Conservation (phyloP, 1,139 yeast genomes). For the Maudiozyma humilis region DNA sequence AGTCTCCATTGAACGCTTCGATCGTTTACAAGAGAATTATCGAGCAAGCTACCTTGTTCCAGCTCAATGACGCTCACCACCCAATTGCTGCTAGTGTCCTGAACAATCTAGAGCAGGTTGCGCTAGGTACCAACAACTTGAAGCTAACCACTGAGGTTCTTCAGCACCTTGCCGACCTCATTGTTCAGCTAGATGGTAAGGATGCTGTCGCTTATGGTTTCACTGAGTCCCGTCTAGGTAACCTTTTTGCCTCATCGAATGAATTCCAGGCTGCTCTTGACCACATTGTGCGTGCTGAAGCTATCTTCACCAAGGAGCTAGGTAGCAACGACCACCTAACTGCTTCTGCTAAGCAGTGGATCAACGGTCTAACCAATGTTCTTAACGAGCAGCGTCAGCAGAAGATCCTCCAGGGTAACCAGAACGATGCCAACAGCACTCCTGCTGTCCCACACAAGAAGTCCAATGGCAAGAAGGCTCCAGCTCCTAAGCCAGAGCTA, state of each 20-base stretch:
- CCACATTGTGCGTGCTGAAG: conserved; percentile 53
- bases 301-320: conserved; percentile 50
- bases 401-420: conserved; percentile 23
- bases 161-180: conserved; percentile 40
- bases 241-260: conserved; percentile 47
- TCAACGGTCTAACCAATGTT: conserved; percentile 36
- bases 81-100: conserved; percentile 65
- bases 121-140: conserved; percentile 34
- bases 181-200: conserved; percentile 46
- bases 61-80: conserved; percentile 49
- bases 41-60: conserved; percentile 41
- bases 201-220: conserved; percentile 57
- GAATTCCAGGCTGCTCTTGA: conserved; percentile 49
- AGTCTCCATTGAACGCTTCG: conserved; percentile 54
- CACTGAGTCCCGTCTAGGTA: conserved; percentile 45
- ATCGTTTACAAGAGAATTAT: conserved; percentile 56
- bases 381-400: conserved; percentile 25
- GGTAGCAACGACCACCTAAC: conserved; percentile 31
- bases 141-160: conserved; percentile 45
- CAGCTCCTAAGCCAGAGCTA: conserved; percentile 44
- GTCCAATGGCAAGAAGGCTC: conserved; percentile 26
- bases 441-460: conserved; percentile 5
- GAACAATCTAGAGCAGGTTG: conserved; percentile 47
- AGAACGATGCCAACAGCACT: conserved; percentile 14
- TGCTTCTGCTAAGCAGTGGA: conserved; percentile 47